Percentiles rank a stretch among this genome's conserved stretches.
These are phyloP conservation scores for Magnaporthiopsis rhizophila DNA, from an alignment of 2,329 filamentous ascomycete genomes.

Conservation along the genomic window DNA sequence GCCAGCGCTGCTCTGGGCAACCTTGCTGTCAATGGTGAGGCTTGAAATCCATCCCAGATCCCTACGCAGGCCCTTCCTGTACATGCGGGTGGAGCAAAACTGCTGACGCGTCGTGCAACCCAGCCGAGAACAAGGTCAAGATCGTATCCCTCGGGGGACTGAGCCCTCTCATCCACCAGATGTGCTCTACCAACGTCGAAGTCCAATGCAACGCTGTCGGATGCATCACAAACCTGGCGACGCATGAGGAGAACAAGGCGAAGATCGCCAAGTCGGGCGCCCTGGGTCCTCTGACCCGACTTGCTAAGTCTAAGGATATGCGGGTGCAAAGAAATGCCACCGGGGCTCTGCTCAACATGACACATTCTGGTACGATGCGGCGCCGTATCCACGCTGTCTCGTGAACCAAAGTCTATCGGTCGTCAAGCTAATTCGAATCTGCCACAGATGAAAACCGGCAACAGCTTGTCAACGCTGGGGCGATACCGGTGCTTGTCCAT, in stretches of 20 bases:
- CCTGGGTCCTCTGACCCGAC: constrained; percentile 76
- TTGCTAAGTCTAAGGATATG: constrained; percentile 98
- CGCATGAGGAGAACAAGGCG: constrained; percentile 98
- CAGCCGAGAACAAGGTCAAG: constrained; percentile 94
- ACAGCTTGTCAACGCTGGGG: constrained; percentile 92
- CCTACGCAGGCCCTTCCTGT: neutral
- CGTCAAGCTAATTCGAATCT: constrained; percentile 16
- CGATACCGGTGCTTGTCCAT: constrained; percentile 95
- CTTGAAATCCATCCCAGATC: neutral
- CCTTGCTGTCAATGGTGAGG: constrained; percentile 89
- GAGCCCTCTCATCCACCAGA: constrained; percentile 87
- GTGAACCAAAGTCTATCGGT: constrained; percentile 1
- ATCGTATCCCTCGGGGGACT: constrained; percentile 91
- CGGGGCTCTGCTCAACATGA: constrained; percentile 96
- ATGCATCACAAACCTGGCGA: constrained; percentile 96
- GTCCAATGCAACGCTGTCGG: constrained; percentile 99
- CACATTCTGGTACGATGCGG: constrained; percentile 71
- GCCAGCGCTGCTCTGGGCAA: constrained; percentile 95
- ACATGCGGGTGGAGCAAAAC: neutral
- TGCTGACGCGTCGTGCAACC: constrained; percentile 31
- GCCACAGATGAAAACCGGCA: constrained; percentile 85
- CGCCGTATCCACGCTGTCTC: neutral
- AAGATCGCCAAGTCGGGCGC: constrained; percentile 96
- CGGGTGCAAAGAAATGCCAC: constrained; percentile 96
- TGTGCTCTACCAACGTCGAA: constrained; percentile 96